phyloP scores from a whole-genome alignment of 1,284 basidiomycete species.

The Apiotrichum brassicae region DNA sequence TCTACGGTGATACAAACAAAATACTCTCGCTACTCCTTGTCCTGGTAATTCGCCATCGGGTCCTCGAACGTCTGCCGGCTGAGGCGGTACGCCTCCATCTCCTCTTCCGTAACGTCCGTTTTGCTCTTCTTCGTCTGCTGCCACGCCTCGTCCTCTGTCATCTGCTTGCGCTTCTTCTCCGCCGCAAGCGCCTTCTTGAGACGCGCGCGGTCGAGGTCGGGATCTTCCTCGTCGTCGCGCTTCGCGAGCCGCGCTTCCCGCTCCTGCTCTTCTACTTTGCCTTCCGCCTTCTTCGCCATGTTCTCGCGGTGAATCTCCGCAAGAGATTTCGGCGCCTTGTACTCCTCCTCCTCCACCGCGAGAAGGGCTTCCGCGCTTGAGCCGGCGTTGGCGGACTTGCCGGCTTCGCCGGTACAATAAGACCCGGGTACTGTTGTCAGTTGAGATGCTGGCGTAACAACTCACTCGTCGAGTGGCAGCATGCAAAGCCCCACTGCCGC shows the following conservation, averaged over 20 bases:
- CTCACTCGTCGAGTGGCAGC: conserved; percentile 69
- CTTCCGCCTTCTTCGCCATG: conserved; percentile 29
- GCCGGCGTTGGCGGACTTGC: conserved; percentile 68
- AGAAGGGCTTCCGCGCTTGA: conserved; percentile 66
- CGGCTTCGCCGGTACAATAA: conserved; percentile 87
- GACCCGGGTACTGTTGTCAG: conserved; percentile 59
- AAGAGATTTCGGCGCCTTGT: conserved; percentile 32
- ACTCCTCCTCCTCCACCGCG: conserved; percentile 19
- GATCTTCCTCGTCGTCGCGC: conserved; percentile 55
- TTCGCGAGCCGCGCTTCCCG: conserved; percentile 14
- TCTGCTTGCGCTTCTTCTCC: conserved; percentile 70
- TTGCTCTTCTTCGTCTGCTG: conserved; percentile 45
- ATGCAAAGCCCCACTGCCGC: conserved; percentile 84
- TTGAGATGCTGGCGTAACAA: not conserved
- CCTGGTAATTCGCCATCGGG: conserved; percentile 48
- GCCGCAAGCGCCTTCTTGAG: conserved; percentile 65
- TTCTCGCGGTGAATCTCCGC: conserved; percentile 42
- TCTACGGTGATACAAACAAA: not conserved
- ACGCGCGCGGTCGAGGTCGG: conserved; percentile 62
- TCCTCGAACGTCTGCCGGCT: conserved; percentile 43
- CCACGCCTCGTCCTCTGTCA: conserved; percentile 52
- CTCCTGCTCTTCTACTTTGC: conserved; percentile 15
- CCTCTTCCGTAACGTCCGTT: conserved; percentile 76
- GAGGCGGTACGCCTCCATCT: conserved; percentile 58
- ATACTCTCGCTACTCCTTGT: conserved; percentile 10